phyloP scores from a whole-genome alignment of 2,329 filamentous ascomycete species.

The Emmonsia crescens region DNA sequence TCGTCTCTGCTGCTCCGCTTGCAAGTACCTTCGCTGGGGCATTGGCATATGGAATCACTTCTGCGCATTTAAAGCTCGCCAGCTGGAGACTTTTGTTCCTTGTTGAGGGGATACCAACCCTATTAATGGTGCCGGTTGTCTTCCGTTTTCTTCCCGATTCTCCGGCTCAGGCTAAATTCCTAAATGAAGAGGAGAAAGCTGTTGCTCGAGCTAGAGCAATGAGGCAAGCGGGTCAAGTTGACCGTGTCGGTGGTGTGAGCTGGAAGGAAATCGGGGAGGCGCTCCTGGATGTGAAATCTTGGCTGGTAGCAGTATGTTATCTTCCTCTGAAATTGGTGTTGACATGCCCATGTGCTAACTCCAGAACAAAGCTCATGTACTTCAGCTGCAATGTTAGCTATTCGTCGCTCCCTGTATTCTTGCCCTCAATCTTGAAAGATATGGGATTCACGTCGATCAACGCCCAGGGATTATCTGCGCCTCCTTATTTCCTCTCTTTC shows the following conservation, averaged over 20 bases:
- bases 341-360: not conserved
- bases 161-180: slow-evolving; percentile 42
- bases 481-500: slow-evolving; percentile 59
- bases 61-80: slow-evolving; percentile 45
- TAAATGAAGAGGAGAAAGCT: slow-evolving; percentile 47
- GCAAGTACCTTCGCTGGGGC: slow-evolving; percentile 70
- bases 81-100: slow-evolving; percentile 57
- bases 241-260: slow-evolving; percentile 32
- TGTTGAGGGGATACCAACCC: slow-evolving; percentile 53
- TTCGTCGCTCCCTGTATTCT: slow-evolving; percentile 53
- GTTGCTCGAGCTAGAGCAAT: slow-evolving; percentile 46
- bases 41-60: slow-evolving; percentile 54
- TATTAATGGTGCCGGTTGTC: slow-evolving; percentile 43
- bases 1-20: slow-evolving; percentile 49
- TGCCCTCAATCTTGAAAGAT: slow-evolving; percentile 50
- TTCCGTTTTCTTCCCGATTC: slow-evolving; percentile 47
- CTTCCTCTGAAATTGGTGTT: not conserved
- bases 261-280: slow-evolving; percentile 38
- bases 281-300: slow-evolving; percentile 37
- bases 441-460: slow-evolving; percentile 59
- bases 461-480: slow-evolving; percentile 61
- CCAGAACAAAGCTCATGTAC: slow-evolving; percentile 38
- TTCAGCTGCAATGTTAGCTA: slow-evolving; percentile 56
- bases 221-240: slow-evolving; percentile 41
- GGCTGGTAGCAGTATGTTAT: slow-evolving; percentile 35